These are phyloP conservation scores for Musa acuminata DNA, from an alignment of 176 grass and related monocot genomes.

Conservation along the genomic window DNA sequence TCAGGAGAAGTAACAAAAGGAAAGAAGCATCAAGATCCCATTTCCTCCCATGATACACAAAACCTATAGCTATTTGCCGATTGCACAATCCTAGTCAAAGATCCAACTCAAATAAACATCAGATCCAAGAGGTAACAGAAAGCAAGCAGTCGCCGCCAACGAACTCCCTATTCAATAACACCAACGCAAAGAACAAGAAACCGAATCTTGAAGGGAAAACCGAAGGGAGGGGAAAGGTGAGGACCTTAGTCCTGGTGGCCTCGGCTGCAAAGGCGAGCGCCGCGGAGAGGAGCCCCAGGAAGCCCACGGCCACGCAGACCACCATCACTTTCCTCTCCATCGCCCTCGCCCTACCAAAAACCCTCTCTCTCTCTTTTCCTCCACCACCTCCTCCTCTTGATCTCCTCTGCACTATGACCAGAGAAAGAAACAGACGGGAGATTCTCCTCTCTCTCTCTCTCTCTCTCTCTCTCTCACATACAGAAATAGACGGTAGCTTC, in stretches of 20 bases:
- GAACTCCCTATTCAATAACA: background rate
- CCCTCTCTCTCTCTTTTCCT: background rate
- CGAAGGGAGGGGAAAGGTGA: background rate
- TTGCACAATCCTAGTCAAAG: background rate
- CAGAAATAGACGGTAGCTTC: too few species aligned
- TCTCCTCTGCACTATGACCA: background rate
- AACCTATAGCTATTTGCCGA: too few species aligned
- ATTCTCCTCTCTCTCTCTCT: background rate
- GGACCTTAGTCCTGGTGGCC: constrained; percentile 84
- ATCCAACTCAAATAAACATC: background rate
- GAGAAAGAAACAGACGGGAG: background rate
- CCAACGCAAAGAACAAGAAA: too few species aligned
- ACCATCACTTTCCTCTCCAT: constrained; percentile 75
- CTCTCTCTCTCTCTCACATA: background rate
- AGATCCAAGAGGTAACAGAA: background rate
- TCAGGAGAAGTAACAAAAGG: too few species aligned
- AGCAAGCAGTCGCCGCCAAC: background rate
- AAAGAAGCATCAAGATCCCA: background rate
- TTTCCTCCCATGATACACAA: too few species aligned
- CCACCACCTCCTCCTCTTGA: too few species aligned
- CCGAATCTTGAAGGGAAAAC: too few species aligned
- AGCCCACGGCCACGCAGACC: constrained; percentile 55
- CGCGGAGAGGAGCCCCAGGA: constrained; percentile 85
- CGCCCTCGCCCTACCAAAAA: background rate
- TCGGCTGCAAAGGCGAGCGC: constrained; percentile 92